Base-by-base conservation (phyloP, 2,329 filamentous ascomycete genomes). In the Aspergillus caelatus region DNA sequence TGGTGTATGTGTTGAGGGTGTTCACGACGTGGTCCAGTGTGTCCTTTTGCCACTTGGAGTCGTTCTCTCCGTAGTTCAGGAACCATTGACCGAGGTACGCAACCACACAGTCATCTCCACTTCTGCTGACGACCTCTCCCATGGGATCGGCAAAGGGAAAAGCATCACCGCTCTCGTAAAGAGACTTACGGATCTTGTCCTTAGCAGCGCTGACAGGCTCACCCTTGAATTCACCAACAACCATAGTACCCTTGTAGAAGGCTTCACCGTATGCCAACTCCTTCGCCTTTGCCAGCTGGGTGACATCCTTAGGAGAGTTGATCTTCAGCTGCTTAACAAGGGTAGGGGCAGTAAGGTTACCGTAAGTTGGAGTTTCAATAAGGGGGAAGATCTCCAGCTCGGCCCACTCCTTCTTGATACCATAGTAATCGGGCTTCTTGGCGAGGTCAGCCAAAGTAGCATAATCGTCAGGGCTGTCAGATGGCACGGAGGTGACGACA, bases 11-110 rank as follows among this genome's bases (percentile, higher is more conserved):
- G 78, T 97, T 91, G 65, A 97, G 81, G 62, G 84, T 86, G 73
- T 89, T 88, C 60, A 87, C 86, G 54, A 96, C 88, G 75, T 91
- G 89, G 69, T 89, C 85, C 60, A 94, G 83, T 16, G 91, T 92
- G 50, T 86, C 84, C 66, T 91, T 81, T 74, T 91, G 91, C 95
- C 95, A 98, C 57, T 89, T 86, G 50, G 82, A 80, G 70, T 89
- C 87, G 66, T 92, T 92, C 80, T 94, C 91, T 66, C 95, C 95
- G 74, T 99, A 99, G 80, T 97, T 94, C 72, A 99, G 84, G 81
- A 96, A 99, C 94, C 95, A 99, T 80, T 99, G 95, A 72, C 97
- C 94, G 74, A 98, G 89, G 69, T 94, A 89, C 34, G 93, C 91
- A 64, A 95, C 94, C 63, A 97, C 93, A 76, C 95, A 98, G 70